Evolutionary conservation across 495 filamentous ascomycete genomes (phyloP), one percentile per base, ranked within the genome.

Genomic region (Trichoderma reesei): DNA sequence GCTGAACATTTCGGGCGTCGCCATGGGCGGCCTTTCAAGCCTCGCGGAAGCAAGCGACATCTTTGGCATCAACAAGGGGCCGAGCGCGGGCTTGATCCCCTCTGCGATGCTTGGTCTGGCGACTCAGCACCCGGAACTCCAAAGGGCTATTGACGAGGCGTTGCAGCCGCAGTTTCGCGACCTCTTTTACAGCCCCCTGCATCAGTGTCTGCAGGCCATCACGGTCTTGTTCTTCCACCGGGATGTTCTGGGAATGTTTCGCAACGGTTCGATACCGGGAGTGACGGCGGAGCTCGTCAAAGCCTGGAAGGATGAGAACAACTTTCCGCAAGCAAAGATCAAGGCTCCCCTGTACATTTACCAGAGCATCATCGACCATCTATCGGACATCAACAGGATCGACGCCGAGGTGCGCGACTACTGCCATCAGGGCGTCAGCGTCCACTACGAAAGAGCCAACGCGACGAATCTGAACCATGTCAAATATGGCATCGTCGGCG

Each of bases 1-100:
- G 38, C 66, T 84, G 1, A 66, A 76, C 42, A 75, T 83, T 65
- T 71, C 70, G 48, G 82, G 80, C 16, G 79, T 74, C 65, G 78
- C 75, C 0, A 62, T 80, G 7, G 82, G 82, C 7, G 82, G 78
- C 7, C 39, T 72, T 13, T 37, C 67, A 1, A 46, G 71, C 3
- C 72, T 76, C 48, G 11, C 70, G 34, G 26, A 56, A 7, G 71
- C 69, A 0, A 63, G 31, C 33, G 31, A 61, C 26, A 3, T 70
- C 1, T 41, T 62, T 16, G 31, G 14, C 20, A 31, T 62, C 37
- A 62, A 41, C 8, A 34, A 44, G 13, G 7, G 18, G 2, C 37
- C 31, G 11, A 26, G 41, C 1, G 18, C 31, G 10, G 37, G 4
- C 11, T n/a, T 65, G 39, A 44, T 65, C 1, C 54, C 56, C 3